Evolutionary conservation across 2,329 filamentous ascomycete genomes (phyloP), one percentile per base, ranked within the genome.

Genomic region (Ascosphaera pollenicola): DNA sequence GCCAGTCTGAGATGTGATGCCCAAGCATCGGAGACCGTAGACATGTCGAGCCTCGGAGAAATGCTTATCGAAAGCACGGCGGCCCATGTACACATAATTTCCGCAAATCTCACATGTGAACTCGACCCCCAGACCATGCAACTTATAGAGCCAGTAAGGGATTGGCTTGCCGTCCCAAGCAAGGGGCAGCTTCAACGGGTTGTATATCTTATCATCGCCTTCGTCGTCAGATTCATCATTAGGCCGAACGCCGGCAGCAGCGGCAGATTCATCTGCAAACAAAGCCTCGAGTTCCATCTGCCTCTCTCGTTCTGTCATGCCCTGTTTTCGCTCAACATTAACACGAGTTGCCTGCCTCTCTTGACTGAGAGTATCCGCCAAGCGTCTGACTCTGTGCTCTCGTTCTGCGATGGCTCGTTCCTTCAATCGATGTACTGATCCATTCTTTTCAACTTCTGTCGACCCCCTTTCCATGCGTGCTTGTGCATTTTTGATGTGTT

Each of bases 161-260:
- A 98, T 98, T 0, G 91, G 89, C 54, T 98, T 98, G 49, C 91
- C 89, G 48, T 98, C 89, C 91, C 91, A 98, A 2, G 83, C 87
- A 6, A 98, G 68, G 0, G 89, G 89, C 2, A 98, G 68, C 54
- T 98, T 98, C 47, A 98, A 69, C 0, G 89, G 89, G 56, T 98
- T 98, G 66, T 95, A 94, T 43, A 95, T 80, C 54, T 76, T 85
- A 46, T 93, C 84, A 35, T 87, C 81, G 31, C 75, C 79, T 11
- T 83, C 75, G 2, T 75, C 73, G 1, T 78, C 80, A 0, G 83
- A 78, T 8, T 73, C 73, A 1, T 63, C 60, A 1, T 68, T 68
- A 6, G 69, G 68, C 3, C 50, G 46, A 24, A 15, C 6, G 42
- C 55, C 54, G 17, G 47, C 42, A 15, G 56, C 49, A 15, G 67